phyloP scores from a whole-genome alignment of 192 early-diverging fungal genomes.

The Coemansia erecta region DNA sequence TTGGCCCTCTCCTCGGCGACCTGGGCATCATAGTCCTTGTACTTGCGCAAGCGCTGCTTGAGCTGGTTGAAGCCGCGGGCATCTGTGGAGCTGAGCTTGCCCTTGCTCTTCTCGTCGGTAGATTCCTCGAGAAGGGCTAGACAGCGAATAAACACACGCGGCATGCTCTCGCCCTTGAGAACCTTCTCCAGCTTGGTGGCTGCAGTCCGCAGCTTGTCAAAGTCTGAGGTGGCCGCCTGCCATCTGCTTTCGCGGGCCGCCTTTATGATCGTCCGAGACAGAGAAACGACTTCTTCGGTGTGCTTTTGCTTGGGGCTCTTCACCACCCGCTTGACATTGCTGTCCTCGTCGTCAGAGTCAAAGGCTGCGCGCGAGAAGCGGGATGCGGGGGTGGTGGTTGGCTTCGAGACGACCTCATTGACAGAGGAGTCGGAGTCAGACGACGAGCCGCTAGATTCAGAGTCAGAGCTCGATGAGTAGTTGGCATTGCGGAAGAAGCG shows the following conservation, averaged over 20 bases:
- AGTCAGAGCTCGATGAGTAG: slow-evolving; percentile 56
- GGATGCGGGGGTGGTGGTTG: slow-evolving; percentile 33
- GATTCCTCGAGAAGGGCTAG: slow-evolving; percentile 77
- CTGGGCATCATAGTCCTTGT: slow-evolving; percentile 69
- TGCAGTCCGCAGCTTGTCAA: slow-evolving; percentile 77
- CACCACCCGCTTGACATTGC: slow-evolving; percentile 63
- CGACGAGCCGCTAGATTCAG: slow-evolving; percentile 61
- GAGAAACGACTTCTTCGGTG: slow-evolving; percentile 73
- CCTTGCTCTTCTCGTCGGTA: slow-evolving; percentile 61
- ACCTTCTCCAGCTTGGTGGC: slow-evolving; percentile 58
- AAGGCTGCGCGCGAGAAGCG: slow-evolving; percentile 45
- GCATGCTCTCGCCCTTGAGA: slow-evolving; percentile 28
- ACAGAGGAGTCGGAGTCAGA: slow-evolving; percentile 63
- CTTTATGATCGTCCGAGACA: slow-evolving; percentile 67
- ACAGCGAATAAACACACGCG: slow-evolving; percentile 30
- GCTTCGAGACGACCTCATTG: slow-evolving; percentile 53
- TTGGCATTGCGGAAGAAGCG: slow-evolving; percentile 85
- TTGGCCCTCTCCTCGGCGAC: slow-evolving; percentile 65
- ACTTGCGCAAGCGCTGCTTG: slow-evolving; percentile 92
- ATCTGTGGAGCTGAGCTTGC: slow-evolving; percentile 82
- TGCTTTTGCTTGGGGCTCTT: slow-evolving; percentile 80
- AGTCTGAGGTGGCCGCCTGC: slow-evolving; percentile 64
- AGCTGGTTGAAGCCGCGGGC: slow-evolving; percentile 84
- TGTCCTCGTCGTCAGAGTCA: slow-evolving; percentile 63
- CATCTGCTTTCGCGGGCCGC: slow-evolving; percentile 87